Evolutionary conservation across 2,329 filamentous ascomycete species (phyloP).

Genomic region (Fusarium bulbicola): DNA sequence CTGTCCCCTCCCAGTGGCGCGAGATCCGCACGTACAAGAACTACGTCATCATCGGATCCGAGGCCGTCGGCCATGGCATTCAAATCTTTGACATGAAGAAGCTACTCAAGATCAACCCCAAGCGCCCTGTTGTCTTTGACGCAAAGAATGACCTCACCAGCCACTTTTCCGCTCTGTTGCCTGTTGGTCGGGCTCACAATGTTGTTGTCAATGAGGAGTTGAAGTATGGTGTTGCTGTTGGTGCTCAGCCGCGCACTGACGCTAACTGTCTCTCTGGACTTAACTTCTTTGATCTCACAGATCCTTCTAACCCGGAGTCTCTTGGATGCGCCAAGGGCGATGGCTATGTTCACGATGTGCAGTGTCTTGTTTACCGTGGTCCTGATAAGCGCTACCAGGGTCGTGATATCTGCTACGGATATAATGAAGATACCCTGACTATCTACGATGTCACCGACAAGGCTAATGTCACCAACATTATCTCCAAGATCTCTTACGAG

Average conservation of each 20-base stretch:
- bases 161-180: constrained; percentile 46
- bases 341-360: constrained; percentile 69
- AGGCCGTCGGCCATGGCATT: constrained; percentile 63
- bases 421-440: constrained; percentile 63
- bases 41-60: constrained; percentile 52
- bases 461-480: constrained; percentile 53
- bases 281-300: constrained; percentile 66
- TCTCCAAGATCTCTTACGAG: constrained; percentile 63
- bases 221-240: constrained; percentile 57
- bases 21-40: constrained; percentile 53
- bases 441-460: constrained; percentile 64
- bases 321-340: constrained; percentile 64
- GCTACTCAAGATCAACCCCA: constrained; percentile 56
- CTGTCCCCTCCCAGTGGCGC: constrained; percentile 49
- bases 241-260: constrained; percentile 51
- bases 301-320: constrained; percentile 61
- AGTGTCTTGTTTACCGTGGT: constrained; percentile 64
- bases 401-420: constrained; percentile 65
- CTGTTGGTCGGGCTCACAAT: constrained; percentile 59
- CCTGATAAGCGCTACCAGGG: constrained; percentile 58
- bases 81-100: constrained; percentile 71
- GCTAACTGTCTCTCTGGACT: constrained; percentile 58
- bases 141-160: constrained; percentile 48
- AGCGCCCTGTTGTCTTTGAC: constrained; percentile 48
- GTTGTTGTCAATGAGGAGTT: constrained; percentile 60